Evolutionary conservation across 805 yeast species (phyloP).

Genomic region (Candida dendrica): DNA sequence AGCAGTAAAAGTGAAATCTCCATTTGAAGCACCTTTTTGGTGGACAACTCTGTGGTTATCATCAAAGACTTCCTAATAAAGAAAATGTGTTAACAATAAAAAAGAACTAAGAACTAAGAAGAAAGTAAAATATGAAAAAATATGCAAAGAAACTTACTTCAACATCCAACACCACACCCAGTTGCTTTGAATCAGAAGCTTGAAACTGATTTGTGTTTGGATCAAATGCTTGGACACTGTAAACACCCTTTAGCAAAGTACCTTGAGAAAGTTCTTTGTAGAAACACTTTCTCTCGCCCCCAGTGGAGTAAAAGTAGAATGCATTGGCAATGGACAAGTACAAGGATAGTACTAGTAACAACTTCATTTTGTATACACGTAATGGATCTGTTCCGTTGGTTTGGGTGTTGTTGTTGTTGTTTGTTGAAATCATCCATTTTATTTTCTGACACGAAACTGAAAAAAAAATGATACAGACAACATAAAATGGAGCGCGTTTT

Average conservation of each 20-base stretch:
- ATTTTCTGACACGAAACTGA: constrained; percentile 2
- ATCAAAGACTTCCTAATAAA: constrained; percentile 61
- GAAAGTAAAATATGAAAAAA: background rate
- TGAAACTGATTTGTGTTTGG: constrained; percentile 26
- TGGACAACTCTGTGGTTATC: constrained; percentile 69
- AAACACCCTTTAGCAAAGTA: constrained; percentile 42
- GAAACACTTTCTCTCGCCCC: constrained; percentile 49
- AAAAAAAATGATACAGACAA: background rate
- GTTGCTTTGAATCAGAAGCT: constrained; percentile 25
- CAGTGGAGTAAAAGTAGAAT: constrained; percentile 44
- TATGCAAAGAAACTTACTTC: constrained; percentile 27
- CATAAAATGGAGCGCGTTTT: background rate
- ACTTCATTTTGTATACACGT: constrained; percentile 4
- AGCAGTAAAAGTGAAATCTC: constrained; percentile 70
- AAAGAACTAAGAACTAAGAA: no score
- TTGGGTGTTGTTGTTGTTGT: constrained; percentile 1
- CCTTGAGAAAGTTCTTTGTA: constrained; percentile 46
- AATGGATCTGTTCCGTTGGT: background rate
- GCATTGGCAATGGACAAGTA: constrained; percentile 24
- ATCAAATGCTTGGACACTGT: constrained; percentile 39
- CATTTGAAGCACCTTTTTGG: constrained; percentile 57
- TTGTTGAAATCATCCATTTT: constrained; percentile 3
- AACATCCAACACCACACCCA: constrained; percentile 35
- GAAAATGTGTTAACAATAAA: background rate
- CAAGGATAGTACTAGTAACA: constrained; percentile 13